Percentiles rank a stretch among this genome's conserved stretches.
These are phyloP conservation scores for Zygoascus flipseniorum DNA, from an alignment of 805 yeast species.

Conservation along the genomic window DNA sequence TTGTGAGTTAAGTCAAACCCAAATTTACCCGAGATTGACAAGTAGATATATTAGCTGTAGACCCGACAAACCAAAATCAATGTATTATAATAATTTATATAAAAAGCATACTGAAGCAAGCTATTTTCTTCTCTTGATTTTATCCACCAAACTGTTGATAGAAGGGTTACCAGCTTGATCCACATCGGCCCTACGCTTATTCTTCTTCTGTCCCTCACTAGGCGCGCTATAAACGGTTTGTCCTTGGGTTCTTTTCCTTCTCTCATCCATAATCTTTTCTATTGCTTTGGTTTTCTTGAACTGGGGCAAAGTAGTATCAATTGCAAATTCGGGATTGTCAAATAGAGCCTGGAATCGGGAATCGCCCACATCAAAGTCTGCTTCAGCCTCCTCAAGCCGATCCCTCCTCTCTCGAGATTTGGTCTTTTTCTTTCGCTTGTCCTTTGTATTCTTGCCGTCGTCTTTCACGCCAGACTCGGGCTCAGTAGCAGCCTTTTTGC, in stretches of 20 bases:
- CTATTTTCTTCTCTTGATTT: constrained; percentile 43
- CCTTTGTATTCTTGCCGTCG: constrained; percentile 51
- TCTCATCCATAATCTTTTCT: constrained; percentile 72
- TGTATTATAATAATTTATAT: too few species aligned
- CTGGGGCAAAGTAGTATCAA: constrained; percentile 89
- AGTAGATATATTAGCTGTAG: too few species aligned
- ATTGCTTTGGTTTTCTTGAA: constrained; percentile 81
- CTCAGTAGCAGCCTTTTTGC: constrained; percentile 48
- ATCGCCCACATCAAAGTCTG: constrained; percentile 63
- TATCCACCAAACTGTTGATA: constrained; percentile 72
- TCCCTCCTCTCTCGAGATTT: constrained; percentile 31
- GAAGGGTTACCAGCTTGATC: constrained; percentile 15
- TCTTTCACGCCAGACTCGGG: constrained; percentile 50
- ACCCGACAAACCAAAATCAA: too few species aligned
- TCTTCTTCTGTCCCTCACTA: constrained; percentile 1
- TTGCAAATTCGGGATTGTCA: constrained; percentile 83
- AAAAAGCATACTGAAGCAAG: not conserved
- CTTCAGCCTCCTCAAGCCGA: constrained; percentile 38
- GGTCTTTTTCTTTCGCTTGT: constrained; percentile 43
- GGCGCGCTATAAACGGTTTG: constrained; percentile 1
- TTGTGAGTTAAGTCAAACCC: too few species aligned
- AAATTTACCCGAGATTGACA: too few species aligned
- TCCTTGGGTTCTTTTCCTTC: constrained; percentile 31
- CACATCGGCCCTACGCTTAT: not conserved
- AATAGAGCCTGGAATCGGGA: constrained; percentile 78